Evolutionary conservation across 139 green algal genomes (phyloP).

Genomic region (Chlorella vulgaris): DNA sequence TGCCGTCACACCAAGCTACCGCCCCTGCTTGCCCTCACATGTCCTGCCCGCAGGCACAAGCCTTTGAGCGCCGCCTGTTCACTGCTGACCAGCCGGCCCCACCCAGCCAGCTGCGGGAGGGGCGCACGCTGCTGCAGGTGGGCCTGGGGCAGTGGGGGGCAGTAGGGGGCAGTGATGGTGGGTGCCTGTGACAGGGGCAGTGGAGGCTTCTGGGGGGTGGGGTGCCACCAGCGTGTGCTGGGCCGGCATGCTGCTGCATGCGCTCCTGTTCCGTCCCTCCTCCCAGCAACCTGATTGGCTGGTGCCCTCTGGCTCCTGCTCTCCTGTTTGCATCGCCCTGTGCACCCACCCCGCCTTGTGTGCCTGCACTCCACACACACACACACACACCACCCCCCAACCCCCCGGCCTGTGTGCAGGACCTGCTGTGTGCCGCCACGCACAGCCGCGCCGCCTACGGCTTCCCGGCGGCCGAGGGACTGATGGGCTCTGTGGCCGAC

Average conservation of each 20-base stretch:
- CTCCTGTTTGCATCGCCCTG: not conserved
- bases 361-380: not conserved
- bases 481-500: conserved; percentile 46
- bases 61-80: conserved; percentile 35
- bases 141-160: not conserved
- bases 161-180: not conserved
- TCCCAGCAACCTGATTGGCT: too few species aligned
- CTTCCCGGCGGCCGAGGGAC: conserved; percentile 55
- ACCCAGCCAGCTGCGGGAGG: conserved; percentile 20
- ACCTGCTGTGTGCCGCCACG: conserved; percentile 55
- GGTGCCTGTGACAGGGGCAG: too few species aligned
- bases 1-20: too few species aligned
- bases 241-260: too few species aligned
- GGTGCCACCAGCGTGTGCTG: too few species aligned
- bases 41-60: conserved; percentile 24
- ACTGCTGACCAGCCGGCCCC: conserved; percentile 27
- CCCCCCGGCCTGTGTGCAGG: conserved; percentile 24
- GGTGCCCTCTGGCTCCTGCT: too few species aligned
- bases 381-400: not conserved
- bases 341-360: not conserved
- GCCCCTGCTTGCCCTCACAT: too few species aligned
- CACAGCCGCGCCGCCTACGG: conserved; percentile 63
- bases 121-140: conserved; percentile 28
- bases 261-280: too few species aligned
- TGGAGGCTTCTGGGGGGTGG: too few species aligned